Percentiles rank a stretch among this genome's conserved stretches.
These are phyloP conservation scores for Tremellales sp. DNA, from an alignment of 1,284 basidiomycete genomes.

Conservation along the genomic window DNA sequence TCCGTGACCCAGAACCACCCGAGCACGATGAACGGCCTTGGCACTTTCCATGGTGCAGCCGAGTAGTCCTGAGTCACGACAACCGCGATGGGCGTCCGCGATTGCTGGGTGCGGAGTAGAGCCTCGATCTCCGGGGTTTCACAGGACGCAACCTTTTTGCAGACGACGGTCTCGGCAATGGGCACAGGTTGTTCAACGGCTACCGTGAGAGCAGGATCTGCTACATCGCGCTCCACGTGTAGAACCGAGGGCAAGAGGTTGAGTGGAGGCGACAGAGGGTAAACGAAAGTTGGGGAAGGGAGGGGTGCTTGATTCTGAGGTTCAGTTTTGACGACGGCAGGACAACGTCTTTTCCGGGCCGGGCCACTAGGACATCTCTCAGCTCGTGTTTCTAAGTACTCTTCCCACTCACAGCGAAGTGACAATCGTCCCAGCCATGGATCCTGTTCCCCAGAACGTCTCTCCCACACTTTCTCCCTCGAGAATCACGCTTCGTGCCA, in stretches of 20 bases:
- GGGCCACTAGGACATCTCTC: constrained; percentile 15
- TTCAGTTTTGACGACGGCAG: background rate
- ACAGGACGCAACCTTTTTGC: background rate
- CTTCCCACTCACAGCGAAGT: too few species aligned
- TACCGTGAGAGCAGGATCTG: background rate
- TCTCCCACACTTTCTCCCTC: constrained; percentile 28
- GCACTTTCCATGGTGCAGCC: constrained; percentile 36
- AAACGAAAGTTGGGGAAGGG: too few species aligned
- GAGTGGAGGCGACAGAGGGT: constrained; percentile 7
- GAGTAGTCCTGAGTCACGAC: constrained; percentile 37
- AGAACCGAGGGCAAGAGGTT: constrained; percentile 10
- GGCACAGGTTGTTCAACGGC: background rate
- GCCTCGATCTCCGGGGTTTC: constrained; percentile 31
- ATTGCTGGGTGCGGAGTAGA: constrained; percentile 36
- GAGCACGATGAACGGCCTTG: constrained; percentile 34
- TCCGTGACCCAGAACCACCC: constrained; percentile 48
- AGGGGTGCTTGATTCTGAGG: background rate
- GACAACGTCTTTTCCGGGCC: constrained; percentile 3
- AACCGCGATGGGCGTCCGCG: constrained; percentile 36
- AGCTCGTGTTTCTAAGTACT: too few species aligned
- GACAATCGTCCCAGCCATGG: too few species aligned
- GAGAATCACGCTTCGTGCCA: constrained; percentile 41
- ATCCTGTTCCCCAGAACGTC: too few species aligned
- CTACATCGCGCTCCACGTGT: background rate
- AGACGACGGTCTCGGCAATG: background rate